Conservation (phyloP, 768 basidiomycete species). For the Mycena floridula region DNA sequence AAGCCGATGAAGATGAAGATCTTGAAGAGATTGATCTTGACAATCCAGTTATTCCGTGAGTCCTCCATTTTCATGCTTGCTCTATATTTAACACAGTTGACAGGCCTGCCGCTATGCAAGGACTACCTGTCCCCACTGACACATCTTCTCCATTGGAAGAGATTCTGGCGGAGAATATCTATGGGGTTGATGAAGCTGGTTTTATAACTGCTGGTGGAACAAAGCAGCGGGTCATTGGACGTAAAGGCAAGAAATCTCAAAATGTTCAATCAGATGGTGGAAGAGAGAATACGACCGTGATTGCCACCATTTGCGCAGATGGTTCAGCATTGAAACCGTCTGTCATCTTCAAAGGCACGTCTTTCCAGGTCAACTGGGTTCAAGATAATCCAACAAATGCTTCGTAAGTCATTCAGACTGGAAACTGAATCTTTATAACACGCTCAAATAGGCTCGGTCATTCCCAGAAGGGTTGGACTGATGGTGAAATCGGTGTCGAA, state of each 20-base stretch:
- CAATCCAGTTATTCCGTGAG: too few species aligned
- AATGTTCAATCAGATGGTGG: neutral
- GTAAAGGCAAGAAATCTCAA: neutral
- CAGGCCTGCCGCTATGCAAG: too few species aligned
- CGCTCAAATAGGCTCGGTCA: too few species aligned
- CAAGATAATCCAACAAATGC: too few species aligned
- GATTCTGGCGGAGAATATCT: neutral
- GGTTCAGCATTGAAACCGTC: neutral
- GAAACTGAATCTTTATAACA: too few species aligned
- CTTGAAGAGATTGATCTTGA: too few species aligned
- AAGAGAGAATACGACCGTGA: neutral
- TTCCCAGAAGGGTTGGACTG: conserved; percentile 25
- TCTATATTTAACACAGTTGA: too few species aligned
- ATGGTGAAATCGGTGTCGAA: conserved; percentile 16
- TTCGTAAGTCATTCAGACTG: too few species aligned
- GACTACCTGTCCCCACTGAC: neutral
- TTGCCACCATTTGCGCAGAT: too few species aligned
- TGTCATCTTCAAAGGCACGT: neutral
- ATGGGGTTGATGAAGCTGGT: neutral
- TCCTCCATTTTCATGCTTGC: too few species aligned
- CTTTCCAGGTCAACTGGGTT: neutral
- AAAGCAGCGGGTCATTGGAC: neutral
- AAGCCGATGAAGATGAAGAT: neutral
- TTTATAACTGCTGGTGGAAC: neutral
- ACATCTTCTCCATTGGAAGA: neutral